Base-by-base conservation (phyloP, 2,329 filamentous ascomycete species). In the Ophiosphaerella herpotricha region DNA sequence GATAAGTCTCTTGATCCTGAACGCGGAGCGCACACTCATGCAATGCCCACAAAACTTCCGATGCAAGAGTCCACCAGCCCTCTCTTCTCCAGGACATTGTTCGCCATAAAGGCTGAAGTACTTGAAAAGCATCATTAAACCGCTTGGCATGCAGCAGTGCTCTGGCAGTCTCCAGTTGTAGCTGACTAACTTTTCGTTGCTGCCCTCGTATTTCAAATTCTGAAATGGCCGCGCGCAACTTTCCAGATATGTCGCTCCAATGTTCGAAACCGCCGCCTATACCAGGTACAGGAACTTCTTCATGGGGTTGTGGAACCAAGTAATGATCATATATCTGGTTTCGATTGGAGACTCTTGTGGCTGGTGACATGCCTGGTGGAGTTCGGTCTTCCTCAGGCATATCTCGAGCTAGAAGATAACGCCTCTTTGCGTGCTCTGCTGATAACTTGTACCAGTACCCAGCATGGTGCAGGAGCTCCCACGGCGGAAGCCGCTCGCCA, bases 401-500 rank as follows among this genome's bases (percentile, higher is more conserved):
- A 21, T 82, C 75, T 41, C 78, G 64, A 5, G 83, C 83, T 39
- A 81, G 73, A 12, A 71, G 59, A 53, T 80, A 79, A 18, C 84
- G 78, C 39, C 68, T 64, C 57, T 77, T 74, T 7, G 81, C 75
- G 60, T 83, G 78, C 42, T 78, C 79, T 11, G 79, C 78, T 6
- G 83, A 77, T 14, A 82, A 71, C 50, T 79, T 75, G 39, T 82
- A 69, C 83, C 83, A 87, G 66, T 86, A 87, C 1, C 84, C 84
- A 50, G 84, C 73, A 63, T 86, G 84, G 52, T 86, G 84, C 12
- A 86, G 72, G 12, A 80, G 67, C 53, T 85, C 78, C 80, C 82
- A 86, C 0, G 84, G 83, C 7, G 73, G 73, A n/a, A 82, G 54
- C 35, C 75, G 74, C 41, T 85, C 82, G 16, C 73, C 73, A 3